phyloP scores from a whole-genome alignment of 2,329 filamentous ascomycete species.

The Didymella sp. region DNA sequence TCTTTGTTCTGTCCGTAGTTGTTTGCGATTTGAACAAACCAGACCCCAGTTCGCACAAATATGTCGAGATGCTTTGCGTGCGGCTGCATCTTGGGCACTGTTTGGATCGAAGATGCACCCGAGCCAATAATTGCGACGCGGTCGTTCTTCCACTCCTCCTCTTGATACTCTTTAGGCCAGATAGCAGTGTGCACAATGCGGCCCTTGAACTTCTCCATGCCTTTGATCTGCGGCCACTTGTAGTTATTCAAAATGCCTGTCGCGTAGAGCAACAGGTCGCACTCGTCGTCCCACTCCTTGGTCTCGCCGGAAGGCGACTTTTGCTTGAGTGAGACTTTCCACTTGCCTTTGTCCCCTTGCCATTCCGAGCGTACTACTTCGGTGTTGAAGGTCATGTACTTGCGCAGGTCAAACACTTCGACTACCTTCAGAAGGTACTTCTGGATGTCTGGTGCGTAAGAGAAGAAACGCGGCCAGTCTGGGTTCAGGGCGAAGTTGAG shows the following conservation, averaged over 20 bases:
- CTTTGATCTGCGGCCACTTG: constrained; percentile 50
- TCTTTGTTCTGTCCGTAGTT: constrained; percentile 56
- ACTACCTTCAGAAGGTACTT: constrained; percentile 59
- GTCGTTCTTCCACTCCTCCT: constrained; percentile 52
- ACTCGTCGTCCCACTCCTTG: constrained; percentile 53
- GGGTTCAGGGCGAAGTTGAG: constrained; percentile 55
- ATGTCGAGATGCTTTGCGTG: constrained; percentile 55
- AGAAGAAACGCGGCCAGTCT: constrained; percentile 58
- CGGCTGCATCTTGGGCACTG: constrained; percentile 57
- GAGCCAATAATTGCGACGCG: constrained; percentile 56
- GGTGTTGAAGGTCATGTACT: constrained; percentile 62
- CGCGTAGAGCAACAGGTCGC: constrained; percentile 54
- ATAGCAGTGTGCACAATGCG: constrained; percentile 53
- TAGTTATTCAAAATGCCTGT: constrained; percentile 54
- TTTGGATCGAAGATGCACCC: constrained; percentile 55
- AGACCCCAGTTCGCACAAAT: constrained; percentile 56
- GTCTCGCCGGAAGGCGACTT: constrained; percentile 42
- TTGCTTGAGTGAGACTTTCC: constrained; percentile 58
- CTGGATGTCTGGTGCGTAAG: constrained; percentile 56
- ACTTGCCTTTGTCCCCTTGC: constrained; percentile 58
- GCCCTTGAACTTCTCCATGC: constrained; percentile 56
- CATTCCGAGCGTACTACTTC: constrained; percentile 57
- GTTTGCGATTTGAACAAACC: constrained; percentile 56
- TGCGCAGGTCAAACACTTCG: constrained; percentile 57
- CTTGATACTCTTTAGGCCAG: constrained; percentile 57